Percentiles rank a stretch among this genome's conserved stretches.
phyloP scores from a whole-genome alignment of 192 early-diverging fungal species.

The Diversispora eburnea region DNA sequence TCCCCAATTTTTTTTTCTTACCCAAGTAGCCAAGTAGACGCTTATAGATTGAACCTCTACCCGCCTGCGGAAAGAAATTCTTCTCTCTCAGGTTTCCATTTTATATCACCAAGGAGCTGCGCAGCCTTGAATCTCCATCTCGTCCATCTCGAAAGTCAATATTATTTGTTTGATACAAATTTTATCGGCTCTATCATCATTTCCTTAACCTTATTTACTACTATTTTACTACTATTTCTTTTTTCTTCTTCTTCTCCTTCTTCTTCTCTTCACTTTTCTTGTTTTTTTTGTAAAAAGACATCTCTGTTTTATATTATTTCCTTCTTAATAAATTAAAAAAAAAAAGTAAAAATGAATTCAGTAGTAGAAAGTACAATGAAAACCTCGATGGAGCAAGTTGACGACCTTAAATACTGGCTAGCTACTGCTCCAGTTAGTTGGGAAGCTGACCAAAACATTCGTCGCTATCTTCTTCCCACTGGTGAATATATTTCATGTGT shows the following conservation, averaged over 20 bases:
- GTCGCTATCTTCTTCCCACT: constrained; percentile 66
- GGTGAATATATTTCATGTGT: constrained; percentile 92
- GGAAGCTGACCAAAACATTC: constrained; percentile 55
- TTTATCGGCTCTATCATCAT: constrained; percentile 9
- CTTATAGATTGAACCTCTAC: constrained; percentile 20
- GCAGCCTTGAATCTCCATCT: constrained; percentile 12
- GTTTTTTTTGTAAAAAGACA: constrained; percentile 17
- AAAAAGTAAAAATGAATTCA: constrained; percentile 26
- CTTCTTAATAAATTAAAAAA: background rate
- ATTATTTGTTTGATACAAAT: constrained; percentile 30
- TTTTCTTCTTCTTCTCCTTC: background rate
- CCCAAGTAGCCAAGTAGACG: constrained; percentile 25
- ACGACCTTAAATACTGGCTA: constrained; percentile 56
- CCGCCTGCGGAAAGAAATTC: constrained; percentile 21
- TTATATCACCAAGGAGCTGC: constrained; percentile 27
- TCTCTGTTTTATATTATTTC: background rate
- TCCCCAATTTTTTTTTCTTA: background rate
- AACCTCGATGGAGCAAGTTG: constrained; percentile 37
- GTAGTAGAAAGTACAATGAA: constrained; percentile 18
- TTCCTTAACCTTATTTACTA: background rate
- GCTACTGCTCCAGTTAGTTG: constrained; percentile 67
- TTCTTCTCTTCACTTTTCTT: background rate
- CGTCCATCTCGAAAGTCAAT: background rate
- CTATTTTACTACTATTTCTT: background rate
- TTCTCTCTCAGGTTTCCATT: background rate